Base-by-base conservation (phyloP, 306 rosid genomes). In the Vicia faba region DNA sequence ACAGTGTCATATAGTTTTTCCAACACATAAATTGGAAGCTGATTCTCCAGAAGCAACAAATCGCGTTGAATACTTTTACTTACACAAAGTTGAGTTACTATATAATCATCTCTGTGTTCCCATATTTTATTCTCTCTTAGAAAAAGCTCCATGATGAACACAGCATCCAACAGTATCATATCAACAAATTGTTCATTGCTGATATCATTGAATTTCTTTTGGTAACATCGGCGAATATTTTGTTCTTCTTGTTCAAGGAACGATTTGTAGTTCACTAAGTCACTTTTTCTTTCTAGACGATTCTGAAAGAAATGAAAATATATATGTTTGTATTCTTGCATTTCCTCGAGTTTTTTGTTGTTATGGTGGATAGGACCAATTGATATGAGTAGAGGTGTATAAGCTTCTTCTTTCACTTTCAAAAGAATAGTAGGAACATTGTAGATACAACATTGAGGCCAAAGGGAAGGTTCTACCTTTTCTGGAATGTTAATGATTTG, bases 41-140 rank as follows among this genome's bases (percentile, higher is more conserved):
- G 93, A 63, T 87, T 85, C 44, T 87, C 90, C 3, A 83, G 85
- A 11, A 84, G 58, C 20, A 79, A 14, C 66, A 84, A 46, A 43
- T 82, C 90, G 4, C 63, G 45, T 59, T 66, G 68, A 5, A 83
- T 33, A 10, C 43, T 67, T 58, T 71, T 77, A 25, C 75, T 61
- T 15, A 85, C 33, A 82, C 88, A 85, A n/a, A 79, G 77, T 23
- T 79, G 82, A 4, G 79, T 58, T 3, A 81, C 20, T 12, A 81
- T 41, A 35, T 69, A 69, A 65, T 80, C 84, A 31, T 48, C 19
- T 5, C 48, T 11, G 16, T 71, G 19, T 12, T 31, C 39, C 69
- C 49, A 44, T 68, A 1, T 41, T 43, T 60, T 69, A 0, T 1
- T 23, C 10, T 71, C 77, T 50, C 76, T 70, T 62, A 78, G 29